These are phyloP conservation scores for Trifolium fragiferum DNA, from an alignment of 306 rosid genomes.

Conservation along the genomic window DNA sequence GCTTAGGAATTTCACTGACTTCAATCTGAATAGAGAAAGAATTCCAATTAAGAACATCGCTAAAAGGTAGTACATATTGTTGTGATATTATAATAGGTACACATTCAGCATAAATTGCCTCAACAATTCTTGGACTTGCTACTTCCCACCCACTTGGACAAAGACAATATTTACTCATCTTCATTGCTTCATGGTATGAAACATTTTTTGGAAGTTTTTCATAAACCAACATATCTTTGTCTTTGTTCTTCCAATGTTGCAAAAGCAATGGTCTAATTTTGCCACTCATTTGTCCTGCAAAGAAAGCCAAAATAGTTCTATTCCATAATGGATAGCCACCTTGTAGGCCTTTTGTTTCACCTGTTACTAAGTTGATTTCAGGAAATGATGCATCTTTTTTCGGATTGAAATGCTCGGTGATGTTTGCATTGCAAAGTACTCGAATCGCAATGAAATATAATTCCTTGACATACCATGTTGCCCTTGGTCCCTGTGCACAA, in stretches of 20 bases:
- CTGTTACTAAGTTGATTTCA: slow-evolving; percentile 56
- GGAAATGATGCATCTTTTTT: slow-evolving; percentile 73
- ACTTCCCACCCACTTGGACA: slow-evolving; percentile 74
- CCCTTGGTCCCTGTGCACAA: slow-evolving; percentile 52
- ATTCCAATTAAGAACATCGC: slow-evolving; percentile 66
- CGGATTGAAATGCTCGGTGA: slow-evolving; percentile 65
- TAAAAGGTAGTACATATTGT: slow-evolving; percentile 61
- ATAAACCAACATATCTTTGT: slow-evolving; percentile 51
- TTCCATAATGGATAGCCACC: slow-evolving; percentile 47
- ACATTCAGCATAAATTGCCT: slow-evolving; percentile 66
- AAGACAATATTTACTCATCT: slow-evolving; percentile 57
- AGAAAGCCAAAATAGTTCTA: slow-evolving; percentile 56
- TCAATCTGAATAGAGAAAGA: slow-evolving; percentile 54
- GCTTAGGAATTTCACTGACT: slow-evolving; percentile 52
- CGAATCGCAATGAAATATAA: slow-evolving; percentile 61
- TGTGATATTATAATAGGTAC: slow-evolving; percentile 67
- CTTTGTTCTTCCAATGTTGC: slow-evolving; percentile 56
- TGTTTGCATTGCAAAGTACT: slow-evolving; percentile 63
- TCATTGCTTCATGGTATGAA: slow-evolving; percentile 56
- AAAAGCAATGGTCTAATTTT: slow-evolving; percentile 55
- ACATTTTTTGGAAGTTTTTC: slow-evolving; percentile 51
- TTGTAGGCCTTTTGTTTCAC: slow-evolving; percentile 44
- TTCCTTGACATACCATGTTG: slow-evolving; percentile 64
- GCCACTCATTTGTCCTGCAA: slow-evolving; percentile 60
- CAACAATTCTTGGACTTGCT: slow-evolving; percentile 66